phyloP scores from a whole-genome alignment of 192 early-diverging fungal species.

The Phycomyces nitens region DNA sequence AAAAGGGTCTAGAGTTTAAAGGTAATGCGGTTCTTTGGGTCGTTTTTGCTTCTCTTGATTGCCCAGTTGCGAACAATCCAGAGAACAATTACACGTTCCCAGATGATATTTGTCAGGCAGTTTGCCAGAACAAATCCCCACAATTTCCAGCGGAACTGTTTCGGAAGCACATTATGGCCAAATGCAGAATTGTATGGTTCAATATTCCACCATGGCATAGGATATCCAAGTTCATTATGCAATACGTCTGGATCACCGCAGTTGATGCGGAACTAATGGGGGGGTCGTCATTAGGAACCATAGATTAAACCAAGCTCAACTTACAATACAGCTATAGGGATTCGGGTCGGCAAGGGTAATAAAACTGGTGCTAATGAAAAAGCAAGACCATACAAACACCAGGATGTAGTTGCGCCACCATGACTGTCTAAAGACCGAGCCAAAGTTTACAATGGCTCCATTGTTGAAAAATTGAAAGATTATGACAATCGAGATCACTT shows the following conservation, averaged over 20 bases:
- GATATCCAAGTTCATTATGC: slow-evolving; percentile 29
- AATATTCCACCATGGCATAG: slow-evolving; percentile 40
- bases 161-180: slow-evolving; percentile 75
- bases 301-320: no score
- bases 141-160: slow-evolving; percentile 55
- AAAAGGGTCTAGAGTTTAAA: slow-evolving; percentile 28
- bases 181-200: slow-evolving; percentile 57
- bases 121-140: slow-evolving; percentile 50
- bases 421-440: slow-evolving; percentile 56
- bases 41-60: slow-evolving; percentile 21
- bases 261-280: slow-evolving; percentile 64
- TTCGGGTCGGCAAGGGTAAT: slow-evolving; percentile 61
- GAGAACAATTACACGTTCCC: slow-evolving; percentile 52
- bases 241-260: slow-evolving; percentile 56
- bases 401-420: slow-evolving; percentile 66
- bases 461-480: slow-evolving; percentile 74
- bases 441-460: slow-evolving; percentile 69
- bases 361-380: slow-evolving; percentile 47
- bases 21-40: slow-evolving; percentile 18
- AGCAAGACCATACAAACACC: slow-evolving; percentile 46
- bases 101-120: slow-evolving; percentile 37
- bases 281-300: no score
- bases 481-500: slow-evolving; percentile 54
- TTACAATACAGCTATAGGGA: slow-evolving; percentile 36
- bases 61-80: slow-evolving; percentile 45